Evolutionary conservation across 2,329 filamentous ascomycete genomes (phyloP), one percentile per base, ranked within the genome.

Genomic region (Fonsecaea pugnacius): DNA sequence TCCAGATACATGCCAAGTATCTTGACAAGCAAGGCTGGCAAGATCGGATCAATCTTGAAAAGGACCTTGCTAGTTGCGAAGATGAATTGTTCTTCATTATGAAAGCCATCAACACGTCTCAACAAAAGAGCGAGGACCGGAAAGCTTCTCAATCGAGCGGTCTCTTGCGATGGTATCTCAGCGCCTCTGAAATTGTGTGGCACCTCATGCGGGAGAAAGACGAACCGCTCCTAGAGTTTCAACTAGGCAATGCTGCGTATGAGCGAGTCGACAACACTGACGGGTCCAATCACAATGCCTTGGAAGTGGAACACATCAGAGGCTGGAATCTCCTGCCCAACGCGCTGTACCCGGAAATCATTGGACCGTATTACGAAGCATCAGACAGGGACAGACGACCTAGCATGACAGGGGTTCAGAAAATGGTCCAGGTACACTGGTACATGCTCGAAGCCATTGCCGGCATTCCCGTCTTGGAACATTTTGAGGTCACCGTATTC

Each of bases 61-160:
- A 91, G 58, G 95, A 99, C 74, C 81, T 99, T 57, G 87, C 91
- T 9, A 87, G 87, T 21, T 97, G 92, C 73, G 95, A 98, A 75
- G 95, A 99, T 72, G 96, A 99, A 76, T 79, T 99, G 8, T 99
- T 99, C 83, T 99, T 99, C 79, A 91, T 99, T 82, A 98, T 99
- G 95, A 98, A 99, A 73, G 96, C 95, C 43, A 99, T 99, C 75
- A 99, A 95, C 1, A 96, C 92, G 2, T 96, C 94, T 4, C 95
- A 99, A 77, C 85, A 92, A 65, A 95, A 93, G 74, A 88, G 87
- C 68, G 87, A 90, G 58, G 92, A 96, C 65, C 85, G 85, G 53
- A 78, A 78, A 40, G 82, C 87, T 56, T 86, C 87, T 6, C 86
- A 92, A 68, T 89, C 88, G 62, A 93, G 87, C 65, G 92, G 92